A percentile compares a stretch with the other conserved stretches of the same genome.
Conservation (phyloP, 805 yeast species). For the Candida caryicola region DNA sequence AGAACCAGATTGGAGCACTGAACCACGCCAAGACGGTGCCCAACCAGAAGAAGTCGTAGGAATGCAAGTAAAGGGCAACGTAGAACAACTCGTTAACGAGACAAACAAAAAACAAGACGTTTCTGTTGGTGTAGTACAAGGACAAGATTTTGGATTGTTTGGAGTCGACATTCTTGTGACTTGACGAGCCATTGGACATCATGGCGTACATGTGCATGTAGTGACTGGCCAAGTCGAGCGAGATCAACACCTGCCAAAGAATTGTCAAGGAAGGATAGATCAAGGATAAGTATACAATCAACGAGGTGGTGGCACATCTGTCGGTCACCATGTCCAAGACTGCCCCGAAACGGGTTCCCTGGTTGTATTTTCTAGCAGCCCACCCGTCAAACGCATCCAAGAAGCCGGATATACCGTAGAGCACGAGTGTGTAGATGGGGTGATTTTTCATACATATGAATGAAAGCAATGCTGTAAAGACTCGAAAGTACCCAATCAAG, state of each 20-base stretch:
- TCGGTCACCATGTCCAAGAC: slow-evolving; percentile 99
- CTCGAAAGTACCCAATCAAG: slow-evolving; percentile 84
- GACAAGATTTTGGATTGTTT: slow-evolving; percentile 70
- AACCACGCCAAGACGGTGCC: slow-evolving; percentile 57
- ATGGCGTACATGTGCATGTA: slow-evolving; percentile 99
- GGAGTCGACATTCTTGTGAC: slow-evolving; percentile 80
- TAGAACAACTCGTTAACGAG: slow-evolving; percentile 92
- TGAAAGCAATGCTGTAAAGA: slow-evolving; percentile 76
- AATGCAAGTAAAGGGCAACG: slow-evolving; percentile 78
- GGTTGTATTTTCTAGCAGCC: slow-evolving; percentile 86
- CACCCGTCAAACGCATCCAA: slow-evolving; percentile 96
- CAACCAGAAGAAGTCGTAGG: slow-evolving; percentile 59
- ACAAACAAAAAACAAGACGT: slow-evolving; percentile 82
- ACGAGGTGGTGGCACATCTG: slow-evolving; percentile 92
- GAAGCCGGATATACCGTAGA: slow-evolving; percentile 85
- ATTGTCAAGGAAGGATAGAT: slow-evolving; percentile 69
- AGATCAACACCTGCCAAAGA: slow-evolving; percentile 78
- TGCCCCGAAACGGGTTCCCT: slow-evolving; percentile 91
- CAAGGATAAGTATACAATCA: slow-evolving; percentile 80
- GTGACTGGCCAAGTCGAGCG: slow-evolving; percentile 87
- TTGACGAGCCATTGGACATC: slow-evolving; percentile 68
- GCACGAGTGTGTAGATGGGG: slow-evolving; percentile 71
- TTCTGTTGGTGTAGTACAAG: slow-evolving; percentile 83
- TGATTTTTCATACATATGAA: slow-evolving; percentile 78
- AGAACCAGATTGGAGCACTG: slow-evolving; percentile 82